Base-by-base conservation (phyloP, 805 yeast genomes). In the Suhomyces sp. region DNA sequence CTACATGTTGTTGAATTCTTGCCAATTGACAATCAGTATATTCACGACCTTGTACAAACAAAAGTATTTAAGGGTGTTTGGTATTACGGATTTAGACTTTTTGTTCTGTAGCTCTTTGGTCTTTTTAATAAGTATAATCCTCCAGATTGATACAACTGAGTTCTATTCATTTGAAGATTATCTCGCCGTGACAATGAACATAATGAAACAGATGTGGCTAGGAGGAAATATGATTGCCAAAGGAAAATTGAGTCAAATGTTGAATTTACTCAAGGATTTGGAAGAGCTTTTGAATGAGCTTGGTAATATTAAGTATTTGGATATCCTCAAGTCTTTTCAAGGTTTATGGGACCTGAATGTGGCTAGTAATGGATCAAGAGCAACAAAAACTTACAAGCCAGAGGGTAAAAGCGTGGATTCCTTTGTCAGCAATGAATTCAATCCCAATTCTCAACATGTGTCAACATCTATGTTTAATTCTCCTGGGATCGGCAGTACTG, bases 1-100 rank as follows among this genome's bases (percentile, higher is more conserved):
- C 17, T 53, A 42, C 6, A 53, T 60, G 31, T 49, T 60, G 17
- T 52, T 62, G 15, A 63, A 60, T 29, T 55, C 67, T 6, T 54
- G 63, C 10, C 65, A 64, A 40, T 51, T 64, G 22, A 64, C 70
- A 2, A 59, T 62, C 41, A 63, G 63, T 38, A 62, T 67, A 5
- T 67, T 65, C 50, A 57, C 59, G 38, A 57, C 65, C 13, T 47
- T 65, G 17, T 59, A 60, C 51, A 60, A 58, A 24, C 60, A 58
- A 24, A 47, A 51, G 13, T 47, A 56, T 4, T n/a, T 66, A n/a
- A 49, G 67, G 29, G 53, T 54, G 2, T 66, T 63, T 57, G 71
- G 69, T 2, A 63, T 64, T 45, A 61, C 69, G 0, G 72, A 68
- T 31, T 54, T 67, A 24, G 72, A 68, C 54, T 65, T 54, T 46